Evolutionary conservation across 2,329 filamentous ascomycete species (phyloP), one percentile per base, ranked within the genome.

Genomic region (Claviceps monticola): DNA sequence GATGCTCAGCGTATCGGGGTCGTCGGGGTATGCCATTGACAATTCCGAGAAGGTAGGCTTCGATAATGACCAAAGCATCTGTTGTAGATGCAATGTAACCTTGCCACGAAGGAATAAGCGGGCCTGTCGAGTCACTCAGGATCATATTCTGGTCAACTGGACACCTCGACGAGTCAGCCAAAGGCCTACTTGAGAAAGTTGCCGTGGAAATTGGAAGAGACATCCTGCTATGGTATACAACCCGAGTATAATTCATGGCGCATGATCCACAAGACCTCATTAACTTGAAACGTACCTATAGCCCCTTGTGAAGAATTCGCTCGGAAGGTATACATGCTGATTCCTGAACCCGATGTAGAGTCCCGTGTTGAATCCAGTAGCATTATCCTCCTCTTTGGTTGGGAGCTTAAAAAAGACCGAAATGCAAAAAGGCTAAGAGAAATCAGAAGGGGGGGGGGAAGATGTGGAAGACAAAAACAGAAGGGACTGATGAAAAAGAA

Each of bases 1-100:
- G 72, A 50, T 88, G 78, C 67, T 95, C 89, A 50, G 87, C 77
- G 60, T 95, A 89, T 64, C 93, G 87, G 3, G 89, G 89, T 52
- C 89, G 77, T 49, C 89, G 83, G 19, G 86, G 81, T 34, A 91
- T 84, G 65, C 91, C 87, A 46, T 77, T 76, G 5, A 90, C 71
- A 29, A 74, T 71, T 13, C 87, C 87, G 44, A 74, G 75, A 16
- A 94, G 73, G 59, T 84, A 87, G n/a, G 83, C 85, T 65, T 94
- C 86, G 61, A 94, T 86, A 19, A 94, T 73, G 13, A 88, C 74
- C 58, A 93, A 71, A 37, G 86, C 88, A 68, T 94, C 87, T 50
- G 80, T 74, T 0, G 83, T 86, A 11, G 75, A 80, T 19, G 71
- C 69, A 51, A 88, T 75, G 61, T 80, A 80, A 17, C 84, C 84